A percentile compares a stretch with the other conserved stretches of the same genome.
Evolutionary conservation across 1,284 basidiomycete genomes (phyloP).

Genomic region (Marasmius sp.): DNA sequence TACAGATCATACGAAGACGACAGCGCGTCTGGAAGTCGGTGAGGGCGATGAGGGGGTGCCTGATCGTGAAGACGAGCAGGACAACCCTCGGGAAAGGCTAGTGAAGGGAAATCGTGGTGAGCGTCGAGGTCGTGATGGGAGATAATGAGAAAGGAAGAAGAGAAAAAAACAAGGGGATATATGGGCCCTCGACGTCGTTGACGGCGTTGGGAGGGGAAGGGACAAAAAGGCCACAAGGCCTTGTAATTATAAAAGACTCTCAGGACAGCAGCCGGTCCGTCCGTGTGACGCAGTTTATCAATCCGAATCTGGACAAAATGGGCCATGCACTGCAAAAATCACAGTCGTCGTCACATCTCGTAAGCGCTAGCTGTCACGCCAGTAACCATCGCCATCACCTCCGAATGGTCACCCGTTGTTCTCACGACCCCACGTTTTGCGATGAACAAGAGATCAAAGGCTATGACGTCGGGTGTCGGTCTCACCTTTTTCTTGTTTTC

Average conservation of each 20-base stretch:
- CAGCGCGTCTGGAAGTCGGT: constrained; percentile 24
- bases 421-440: not conserved
- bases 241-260: constrained; percentile 16
- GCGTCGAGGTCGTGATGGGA: constrained; percentile 20
- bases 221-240: constrained; percentile 10
- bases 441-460: not conserved
- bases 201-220: constrained; percentile 26
- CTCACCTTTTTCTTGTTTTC: not conserved
- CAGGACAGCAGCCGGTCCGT: constrained; percentile 5
- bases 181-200: constrained; percentile 24
- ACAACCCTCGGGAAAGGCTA: not conserved
- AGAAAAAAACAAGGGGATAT: constrained; percentile 33
- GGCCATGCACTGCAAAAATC: not conserved
- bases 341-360: not conserved
- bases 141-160: constrained; percentile 27
- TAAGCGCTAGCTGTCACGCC: not conserved
- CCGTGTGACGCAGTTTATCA: not conserved
- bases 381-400: constrained; percentile 4
- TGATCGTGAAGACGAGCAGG: not conserved
- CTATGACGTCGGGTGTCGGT: not conserved
- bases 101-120: constrained; percentile 42
- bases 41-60: constrained; percentile 25
- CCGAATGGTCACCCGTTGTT: not conserved
- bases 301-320: not conserved
- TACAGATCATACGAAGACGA: constrained; percentile 35